Conservation (phyloP, 2,329 filamentous ascomycete species). For the Sordariomycetes sp. region DNA sequence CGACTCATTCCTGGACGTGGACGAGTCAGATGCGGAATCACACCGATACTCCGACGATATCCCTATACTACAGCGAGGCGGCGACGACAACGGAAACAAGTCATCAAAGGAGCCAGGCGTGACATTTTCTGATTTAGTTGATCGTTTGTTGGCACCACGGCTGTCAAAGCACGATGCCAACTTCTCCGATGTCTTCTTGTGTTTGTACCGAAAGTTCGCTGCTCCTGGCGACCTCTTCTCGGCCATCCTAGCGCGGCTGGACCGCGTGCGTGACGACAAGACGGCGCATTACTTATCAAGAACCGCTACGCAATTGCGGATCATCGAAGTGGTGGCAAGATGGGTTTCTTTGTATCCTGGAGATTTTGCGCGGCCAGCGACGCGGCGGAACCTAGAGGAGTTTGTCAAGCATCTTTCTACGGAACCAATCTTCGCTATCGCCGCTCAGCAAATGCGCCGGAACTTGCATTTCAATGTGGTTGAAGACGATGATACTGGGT, state of each 20-base stretch:
- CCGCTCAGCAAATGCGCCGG: conserved; percentile 76
- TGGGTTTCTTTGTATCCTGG: conserved; percentile 89
- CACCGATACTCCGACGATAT: conserved; percentile 58
- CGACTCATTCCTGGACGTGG: conserved; percentile 54
- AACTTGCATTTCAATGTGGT: conserved; percentile 62
- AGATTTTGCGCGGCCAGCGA: conserved; percentile 76
- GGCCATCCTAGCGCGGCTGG: conserved; percentile 68
- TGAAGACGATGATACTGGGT: conserved; percentile 86
- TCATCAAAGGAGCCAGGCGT: conserved; percentile 43
- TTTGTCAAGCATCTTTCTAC: conserved; percentile 69
- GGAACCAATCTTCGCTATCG: conserved; percentile 74
- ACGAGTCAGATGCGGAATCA: conserved; percentile 62
- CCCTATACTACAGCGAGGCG: conserved; percentile 56
- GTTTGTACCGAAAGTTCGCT: conserved; percentile 88
- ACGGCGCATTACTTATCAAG: conserved; percentile 63
- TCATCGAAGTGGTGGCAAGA: conserved; percentile 74
- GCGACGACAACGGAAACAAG: conserved; percentile 47
- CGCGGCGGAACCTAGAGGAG: conserved; percentile 60
- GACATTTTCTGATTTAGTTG: conserved; percentile 65
- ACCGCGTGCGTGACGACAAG: conserved; percentile 58
- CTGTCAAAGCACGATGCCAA: conserved; percentile 83
- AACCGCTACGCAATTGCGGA: conserved; percentile 72
- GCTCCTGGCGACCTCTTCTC: conserved; percentile 70
- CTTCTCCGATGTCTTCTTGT: conserved; percentile 82
- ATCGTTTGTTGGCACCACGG: conserved; percentile 73